These are phyloP conservation scores for Spiraea crenata DNA, from an alignment of 331 rosid genomes.

Conservation along the genomic window DNA sequence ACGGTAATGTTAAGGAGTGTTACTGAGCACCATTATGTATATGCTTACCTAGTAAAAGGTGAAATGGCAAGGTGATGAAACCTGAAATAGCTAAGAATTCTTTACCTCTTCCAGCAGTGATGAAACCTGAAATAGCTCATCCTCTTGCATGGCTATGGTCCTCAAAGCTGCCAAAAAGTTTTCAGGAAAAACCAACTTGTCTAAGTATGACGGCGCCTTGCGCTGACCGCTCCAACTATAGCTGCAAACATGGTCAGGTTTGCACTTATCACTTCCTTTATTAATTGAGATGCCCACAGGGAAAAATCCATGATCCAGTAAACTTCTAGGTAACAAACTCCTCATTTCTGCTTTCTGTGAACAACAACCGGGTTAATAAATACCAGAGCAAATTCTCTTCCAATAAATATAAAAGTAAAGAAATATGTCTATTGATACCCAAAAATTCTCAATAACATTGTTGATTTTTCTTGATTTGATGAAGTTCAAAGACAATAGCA, in stretches of 20 bases:
- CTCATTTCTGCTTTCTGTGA: constrained; percentile 90
- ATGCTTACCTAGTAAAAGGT: neutral
- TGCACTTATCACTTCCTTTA: constrained; percentile 36
- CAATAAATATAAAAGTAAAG: neutral
- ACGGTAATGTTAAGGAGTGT: neutral
- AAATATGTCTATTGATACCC: neutral
- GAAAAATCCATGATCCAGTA: constrained; percentile 75
- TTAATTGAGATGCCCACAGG: constrained; percentile 34
- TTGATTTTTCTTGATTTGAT: neutral
- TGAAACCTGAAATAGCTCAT: constrained; percentile 76
- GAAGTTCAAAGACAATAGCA: constrained; percentile 22
- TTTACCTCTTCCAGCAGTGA: constrained; percentile 83
- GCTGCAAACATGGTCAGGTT: constrained; percentile 36
- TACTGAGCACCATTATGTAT: neutral
- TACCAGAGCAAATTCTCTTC: neutral
- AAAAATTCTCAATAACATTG: neutral
- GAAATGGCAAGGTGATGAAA: neutral
- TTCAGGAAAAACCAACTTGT: constrained; percentile 82
- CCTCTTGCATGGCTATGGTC: constrained; percentile 84
- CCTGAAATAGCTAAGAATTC: constrained; percentile 14
- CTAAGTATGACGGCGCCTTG: constrained; percentile 65
- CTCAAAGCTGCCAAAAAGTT: constrained; percentile 73
- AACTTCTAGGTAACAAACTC: constrained; percentile 74
- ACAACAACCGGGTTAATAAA: constrained; percentile 16
- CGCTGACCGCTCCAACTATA: constrained; percentile 97